phyloP scores from a whole-genome alignment of 2,329 filamentous ascomycete species.

The Fusarium chlamydosporum region DNA sequence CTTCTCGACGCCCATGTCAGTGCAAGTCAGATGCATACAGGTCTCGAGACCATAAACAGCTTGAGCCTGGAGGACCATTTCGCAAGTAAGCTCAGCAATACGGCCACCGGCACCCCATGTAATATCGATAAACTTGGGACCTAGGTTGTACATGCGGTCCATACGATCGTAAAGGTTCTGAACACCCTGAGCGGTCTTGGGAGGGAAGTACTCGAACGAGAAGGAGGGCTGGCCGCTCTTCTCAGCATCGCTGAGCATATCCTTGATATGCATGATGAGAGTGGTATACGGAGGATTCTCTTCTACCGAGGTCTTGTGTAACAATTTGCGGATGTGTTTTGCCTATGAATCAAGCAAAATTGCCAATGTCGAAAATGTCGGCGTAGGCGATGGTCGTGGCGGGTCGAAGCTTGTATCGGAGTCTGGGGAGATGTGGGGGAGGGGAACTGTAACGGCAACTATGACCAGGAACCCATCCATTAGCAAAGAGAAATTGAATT shows the following conservation, averaged over 20 bases:
- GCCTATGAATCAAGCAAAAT: not conserved
- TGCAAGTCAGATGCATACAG: slow-evolving; percentile 99
- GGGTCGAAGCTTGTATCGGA: slow-evolving; percentile 36
- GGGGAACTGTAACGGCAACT: slow-evolving; percentile 34
- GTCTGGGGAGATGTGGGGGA: slow-evolving; percentile 35
- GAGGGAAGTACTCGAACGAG: slow-evolving; percentile 99
- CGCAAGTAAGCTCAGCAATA: slow-evolving; percentile 91
- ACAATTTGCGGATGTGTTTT: slow-evolving; percentile 11
- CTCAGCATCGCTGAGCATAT: slow-evolving; percentile 88
- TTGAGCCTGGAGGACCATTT: slow-evolving; percentile 97
- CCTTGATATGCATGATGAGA: slow-evolving; percentile 90
- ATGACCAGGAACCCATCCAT: slow-evolving; percentile 19
- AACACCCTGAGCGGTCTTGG: slow-evolving; percentile 96
- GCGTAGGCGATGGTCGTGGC: slow-evolving; percentile 19
- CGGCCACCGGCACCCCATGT: slow-evolving; percentile 98
- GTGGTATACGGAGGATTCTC: slow-evolving; percentile 4
- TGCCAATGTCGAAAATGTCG: slow-evolving; percentile 8
- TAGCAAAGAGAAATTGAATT: slow-evolving; percentile 27
- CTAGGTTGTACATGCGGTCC: slow-evolving; percentile 97
- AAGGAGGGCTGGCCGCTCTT: slow-evolving; percentile 86
- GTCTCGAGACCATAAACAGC: slow-evolving; percentile 96
- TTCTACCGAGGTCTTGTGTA: not conserved
- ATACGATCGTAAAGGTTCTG: slow-evolving; percentile 99
- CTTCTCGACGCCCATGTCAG: slow-evolving; percentile 94
- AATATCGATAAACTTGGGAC: slow-evolving; percentile 96